These are phyloP conservation scores for Entamoeba histolytica DNA, from an alignment of 208 protist species.

Conservation along the genomic window DNA sequence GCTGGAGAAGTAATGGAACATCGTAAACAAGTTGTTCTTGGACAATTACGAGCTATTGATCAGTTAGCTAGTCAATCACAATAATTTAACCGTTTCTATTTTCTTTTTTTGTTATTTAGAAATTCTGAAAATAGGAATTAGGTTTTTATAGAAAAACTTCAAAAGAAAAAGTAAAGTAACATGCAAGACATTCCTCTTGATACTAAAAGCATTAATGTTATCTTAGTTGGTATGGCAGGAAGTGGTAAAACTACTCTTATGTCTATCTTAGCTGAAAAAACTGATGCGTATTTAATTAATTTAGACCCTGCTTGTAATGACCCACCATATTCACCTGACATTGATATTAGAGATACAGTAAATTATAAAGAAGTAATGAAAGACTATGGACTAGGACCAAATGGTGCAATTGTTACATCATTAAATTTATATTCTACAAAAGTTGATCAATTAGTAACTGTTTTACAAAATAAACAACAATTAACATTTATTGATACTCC, in stretches of 20 bases:
- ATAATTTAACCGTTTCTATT: no score
- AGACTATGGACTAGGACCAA: constrained; percentile 67
- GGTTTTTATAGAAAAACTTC: no score
- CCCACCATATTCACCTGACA: constrained; percentile 73
- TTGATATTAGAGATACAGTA: constrained; percentile 95
- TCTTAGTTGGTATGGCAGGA: constrained; percentile 95
- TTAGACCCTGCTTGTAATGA: constrained; percentile 76
- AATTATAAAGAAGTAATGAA: constrained; percentile 92
- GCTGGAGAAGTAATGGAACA: constrained; percentile 90
- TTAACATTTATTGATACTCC: constrained; percentile 76
- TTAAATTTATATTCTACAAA: constrained; percentile 91
- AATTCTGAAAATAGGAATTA: no score
- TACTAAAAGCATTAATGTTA: constrained; percentile 12
- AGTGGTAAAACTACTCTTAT: constrained; percentile 90
- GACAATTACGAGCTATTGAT: constrained; percentile 62
- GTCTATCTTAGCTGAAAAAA: constrained; percentile 71
- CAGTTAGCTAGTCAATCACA: constrained; percentile 19
- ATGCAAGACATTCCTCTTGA: neutral
- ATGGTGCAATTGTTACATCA: constrained; percentile 88
- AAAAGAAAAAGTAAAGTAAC: neutral
- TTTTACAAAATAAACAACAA: constrained; percentile 45
- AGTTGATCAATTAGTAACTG: constrained; percentile 76
- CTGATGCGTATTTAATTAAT: constrained; percentile 78
- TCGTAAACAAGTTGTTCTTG: constrained; percentile 62
- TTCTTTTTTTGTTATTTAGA: no score